A percentile compares a stretch with the other conserved stretches of the same genome.
Conservation (phyloP, 2,329 filamentous ascomycete species). For the Sporothrix phasma region DNA sequence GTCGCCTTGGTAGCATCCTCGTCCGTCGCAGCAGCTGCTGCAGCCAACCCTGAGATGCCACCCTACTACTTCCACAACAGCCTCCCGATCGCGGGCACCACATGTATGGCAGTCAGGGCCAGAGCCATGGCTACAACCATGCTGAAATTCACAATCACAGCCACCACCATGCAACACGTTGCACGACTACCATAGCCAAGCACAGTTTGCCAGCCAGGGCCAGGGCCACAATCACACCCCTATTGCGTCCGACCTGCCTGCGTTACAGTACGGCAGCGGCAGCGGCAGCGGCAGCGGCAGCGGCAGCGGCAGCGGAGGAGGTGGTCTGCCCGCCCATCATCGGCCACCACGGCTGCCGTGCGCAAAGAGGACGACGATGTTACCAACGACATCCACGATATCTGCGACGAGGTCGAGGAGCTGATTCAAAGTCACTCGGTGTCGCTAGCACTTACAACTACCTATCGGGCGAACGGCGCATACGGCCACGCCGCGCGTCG, state of each 20-base stretch:
- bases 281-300: no score
- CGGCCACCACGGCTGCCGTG: neutral
- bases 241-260: neutral
- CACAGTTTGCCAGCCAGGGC: neutral
- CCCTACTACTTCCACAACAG: neutral
- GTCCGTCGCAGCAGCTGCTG: neutral
- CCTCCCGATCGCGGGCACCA: neutral
- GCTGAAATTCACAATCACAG: neutral
- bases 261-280: neutral
- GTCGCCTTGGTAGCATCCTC: neutral
- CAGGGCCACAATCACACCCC: neutral
- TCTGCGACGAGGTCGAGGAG: constrained; percentile 15
- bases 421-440: constrained; percentile 9
- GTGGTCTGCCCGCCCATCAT: neutral
- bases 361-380: neutral
- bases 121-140: neutral
- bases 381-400: constrained; percentile 8
- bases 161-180: neutral
- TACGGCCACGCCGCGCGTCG: neutral
- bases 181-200: neutral
- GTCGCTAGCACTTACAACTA: constrained; percentile 14
- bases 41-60: neutral
- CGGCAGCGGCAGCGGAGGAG: neutral
- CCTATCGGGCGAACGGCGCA: constrained; percentile 11
- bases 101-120: neutral